Conservation (phyloP, 2,329 filamentous ascomycete species). For the Pseudogymnoascus sp. region DNA sequence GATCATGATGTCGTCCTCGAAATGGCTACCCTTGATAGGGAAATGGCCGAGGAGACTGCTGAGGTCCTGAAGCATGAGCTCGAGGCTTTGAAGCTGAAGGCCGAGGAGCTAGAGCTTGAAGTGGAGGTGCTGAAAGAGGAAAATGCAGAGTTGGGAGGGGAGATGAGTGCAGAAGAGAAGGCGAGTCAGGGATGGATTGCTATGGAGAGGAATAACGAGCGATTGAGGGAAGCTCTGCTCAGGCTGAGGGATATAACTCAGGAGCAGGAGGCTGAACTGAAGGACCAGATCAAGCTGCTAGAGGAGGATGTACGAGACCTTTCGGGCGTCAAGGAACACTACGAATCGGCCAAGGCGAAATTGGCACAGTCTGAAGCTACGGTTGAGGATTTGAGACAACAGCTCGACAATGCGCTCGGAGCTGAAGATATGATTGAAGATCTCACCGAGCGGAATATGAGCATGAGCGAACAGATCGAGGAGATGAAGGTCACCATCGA, state of each 20-base stretch:
- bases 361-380: slow-evolving; percentile 64
- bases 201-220: slow-evolving; percentile 84
- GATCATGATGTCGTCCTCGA: slow-evolving; percentile 83
- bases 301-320: slow-evolving; percentile 67
- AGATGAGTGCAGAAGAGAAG: slow-evolving; percentile 82
- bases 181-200: slow-evolving; percentile 83
- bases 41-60: slow-evolving; percentile 92
- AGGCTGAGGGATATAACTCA: slow-evolving; percentile 80
- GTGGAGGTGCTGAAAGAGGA: slow-evolving; percentile 82
- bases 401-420: slow-evolving; percentile 80
- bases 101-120: slow-evolving; percentile 82
- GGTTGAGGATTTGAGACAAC: slow-evolving; percentile 80
- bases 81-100: slow-evolving; percentile 64
- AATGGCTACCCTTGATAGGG: slow-evolving; percentile 78
- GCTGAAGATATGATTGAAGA: slow-evolving; percentile 94
- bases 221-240: slow-evolving; percentile 77
- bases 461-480: slow-evolving; percentile 73
- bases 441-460: slow-evolving; percentile 79
- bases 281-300: slow-evolving; percentile 65
- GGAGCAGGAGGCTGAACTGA: slow-evolving; percentile 74
- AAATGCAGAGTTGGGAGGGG: slow-evolving; percentile 73
- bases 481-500: slow-evolving; percentile 76
- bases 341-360: slow-evolving; percentile 64
- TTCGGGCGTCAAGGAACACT: slow-evolving; percentile 59
- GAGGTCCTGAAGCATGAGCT: slow-evolving; percentile 77